Evolutionary conservation across 192 early-diverging fungal species (phyloP), one percentile per base, ranked within the genome.

Genomic region (Umbelopsis sp.): DNA sequence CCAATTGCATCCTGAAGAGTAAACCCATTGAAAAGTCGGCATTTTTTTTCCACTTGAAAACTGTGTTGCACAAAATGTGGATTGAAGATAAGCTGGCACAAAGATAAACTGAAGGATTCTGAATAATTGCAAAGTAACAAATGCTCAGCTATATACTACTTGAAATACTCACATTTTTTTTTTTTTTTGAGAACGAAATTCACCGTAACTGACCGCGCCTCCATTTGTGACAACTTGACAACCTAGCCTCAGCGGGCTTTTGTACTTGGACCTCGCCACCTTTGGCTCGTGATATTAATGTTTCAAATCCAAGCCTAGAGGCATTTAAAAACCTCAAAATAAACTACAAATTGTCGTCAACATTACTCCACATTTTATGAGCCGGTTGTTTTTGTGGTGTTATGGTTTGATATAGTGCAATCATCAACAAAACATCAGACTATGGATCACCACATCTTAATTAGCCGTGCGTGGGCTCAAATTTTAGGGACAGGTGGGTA

Each of bases 1-100:
- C 55, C 55, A 61, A 61, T 61, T 61, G 55, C 55, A 61, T 35
- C 55, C 55, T 16, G 55, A 61, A 12, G 55, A 61, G 55, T 61
- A 61, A 15, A 61, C 55, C 55, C 55, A 61, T 61, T 61, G 55
- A 16, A 61, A 61, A 18, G 55, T 27, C 25, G 55, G 11, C 55
- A 61, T 61, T 52, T 11, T 52, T 53, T 51, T n/a, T 53, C 2
- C 27, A 2, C 9, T 25, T 53, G 51, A 23, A 4, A 23, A 4
- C 2, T 23, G 18, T 23, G 18, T 20, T 53, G 51, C 51, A 23
- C 21, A 53, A 53, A 53, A 23, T 25, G 22, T 13, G 33, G 18
- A 15, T 25, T 10, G 2, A 16, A 35, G 25, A 61, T 3, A 35
- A 35, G 18, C 2, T 35, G 25, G 11, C 13, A 0, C 10, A 61